phyloP scores from a whole-genome alignment of 768 basidiomycete genomes.

The Harrya chromipes region DNA sequence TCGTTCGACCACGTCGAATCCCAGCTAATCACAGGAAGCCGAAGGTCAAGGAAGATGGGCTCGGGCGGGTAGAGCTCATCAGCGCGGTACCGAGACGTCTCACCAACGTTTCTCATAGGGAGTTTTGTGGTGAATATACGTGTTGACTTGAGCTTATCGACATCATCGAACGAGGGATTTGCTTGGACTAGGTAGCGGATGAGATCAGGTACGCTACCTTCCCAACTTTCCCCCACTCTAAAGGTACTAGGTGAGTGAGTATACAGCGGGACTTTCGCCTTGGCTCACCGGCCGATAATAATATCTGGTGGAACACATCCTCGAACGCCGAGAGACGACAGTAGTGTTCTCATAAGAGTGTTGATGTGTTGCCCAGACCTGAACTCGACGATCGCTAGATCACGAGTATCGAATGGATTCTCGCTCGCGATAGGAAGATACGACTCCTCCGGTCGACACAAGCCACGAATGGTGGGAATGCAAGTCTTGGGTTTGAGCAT shows the following conservation, averaged over 20 bases:
- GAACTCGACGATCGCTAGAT: slow-evolving; percentile 58
- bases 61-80: slow-evolving; percentile 80
- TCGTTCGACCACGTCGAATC: slow-evolving; percentile 61
- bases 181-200: slow-evolving; percentile 79
- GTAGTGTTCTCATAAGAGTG: slow-evolving; percentile 55
- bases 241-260: background rate
- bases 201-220: slow-evolving; percentile 74
- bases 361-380: slow-evolving; percentile 60
- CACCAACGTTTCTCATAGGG: slow-evolving; percentile 14
- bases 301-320: slow-evolving; percentile 88
- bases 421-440: slow-evolving; percentile 83
- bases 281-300: slow-evolving; percentile 69
- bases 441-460: slow-evolving; percentile 63
- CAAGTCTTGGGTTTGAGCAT: slow-evolving; percentile 41
- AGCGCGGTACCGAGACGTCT: slow-evolving; percentile 52
- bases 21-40: slow-evolving; percentile 85
- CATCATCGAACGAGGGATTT: slow-evolving; percentile 51
- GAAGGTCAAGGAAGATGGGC: slow-evolving; percentile 62
- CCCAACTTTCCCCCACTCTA: slow-evolving; percentile 74
- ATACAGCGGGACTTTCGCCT: background rate
- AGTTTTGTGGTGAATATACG: slow-evolving; percentile 68
- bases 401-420: slow-evolving; percentile 65
- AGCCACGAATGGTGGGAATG: slow-evolving; percentile 50
- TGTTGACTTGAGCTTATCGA: slow-evolving; percentile 51
- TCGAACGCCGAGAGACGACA: slow-evolving; percentile 76